Conservation (phyloP, 1,284 basidiomycete genomes). For the Puccinia novopanici region DNA sequence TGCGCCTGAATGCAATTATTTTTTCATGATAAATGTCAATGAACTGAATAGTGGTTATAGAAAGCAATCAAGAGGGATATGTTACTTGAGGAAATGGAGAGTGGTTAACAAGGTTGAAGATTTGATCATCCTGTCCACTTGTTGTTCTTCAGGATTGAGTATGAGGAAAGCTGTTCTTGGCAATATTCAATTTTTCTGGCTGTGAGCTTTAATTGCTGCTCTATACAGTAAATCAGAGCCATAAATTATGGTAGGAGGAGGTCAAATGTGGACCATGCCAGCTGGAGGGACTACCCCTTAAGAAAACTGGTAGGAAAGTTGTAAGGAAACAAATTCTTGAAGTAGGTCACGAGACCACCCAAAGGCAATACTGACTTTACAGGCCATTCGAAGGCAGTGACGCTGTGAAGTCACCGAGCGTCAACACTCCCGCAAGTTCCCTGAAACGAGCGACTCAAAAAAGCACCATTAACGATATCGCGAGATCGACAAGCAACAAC, state of each 20-base stretch:
- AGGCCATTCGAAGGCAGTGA: no score
- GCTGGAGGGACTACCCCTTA: no score
- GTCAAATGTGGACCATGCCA: not conserved
- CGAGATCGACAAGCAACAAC: no score
- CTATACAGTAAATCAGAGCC: not conserved
- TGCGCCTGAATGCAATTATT: constrained; percentile 20
- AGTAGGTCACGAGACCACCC: no score
- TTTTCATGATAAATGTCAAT: not conserved
- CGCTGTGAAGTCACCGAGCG: no score
- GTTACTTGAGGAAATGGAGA: constrained; percentile 15
- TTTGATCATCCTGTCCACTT: not conserved
- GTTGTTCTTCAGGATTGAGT: not conserved
- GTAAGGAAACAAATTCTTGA: no score
- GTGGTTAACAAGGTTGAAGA: constrained; percentile 4
- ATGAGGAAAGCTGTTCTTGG: not conserved
- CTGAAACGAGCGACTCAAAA: no score
- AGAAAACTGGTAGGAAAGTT: no score
- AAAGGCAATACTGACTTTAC: no score
- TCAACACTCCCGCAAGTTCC: no score
- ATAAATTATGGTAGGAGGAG: not conserved
- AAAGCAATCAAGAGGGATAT: not conserved
- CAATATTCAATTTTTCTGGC: no score
- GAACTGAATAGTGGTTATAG: not conserved
- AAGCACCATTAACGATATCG: no score
- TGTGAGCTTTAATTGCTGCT: not conserved